These are phyloP conservation scores for Priceomyces fermenticarens DNA, from an alignment of 805 yeast genomes.

Conservation along the genomic window DNA sequence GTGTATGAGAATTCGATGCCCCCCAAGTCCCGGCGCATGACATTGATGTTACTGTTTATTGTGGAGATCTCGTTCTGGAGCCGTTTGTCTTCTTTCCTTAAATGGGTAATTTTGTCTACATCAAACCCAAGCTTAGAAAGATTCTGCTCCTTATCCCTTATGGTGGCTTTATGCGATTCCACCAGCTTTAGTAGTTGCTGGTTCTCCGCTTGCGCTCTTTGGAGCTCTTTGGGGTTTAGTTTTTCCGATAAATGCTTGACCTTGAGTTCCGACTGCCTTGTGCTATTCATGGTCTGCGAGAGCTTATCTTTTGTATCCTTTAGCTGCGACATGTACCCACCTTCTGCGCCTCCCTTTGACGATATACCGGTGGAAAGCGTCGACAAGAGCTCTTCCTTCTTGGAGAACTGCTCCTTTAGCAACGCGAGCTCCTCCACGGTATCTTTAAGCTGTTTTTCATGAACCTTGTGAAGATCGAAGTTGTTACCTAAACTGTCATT, in stretches of 20 bases:
- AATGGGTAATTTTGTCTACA: conserved; percentile 38
- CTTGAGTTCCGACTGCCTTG: conserved; percentile 59
- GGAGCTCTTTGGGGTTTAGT: conserved; percentile 42
- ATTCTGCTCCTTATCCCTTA: conserved; percentile 36
- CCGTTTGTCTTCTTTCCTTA: conserved; percentile 45
- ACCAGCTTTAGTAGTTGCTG: conserved; percentile 41
- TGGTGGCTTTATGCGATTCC: conserved; percentile 36
- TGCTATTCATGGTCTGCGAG: conserved; percentile 50
- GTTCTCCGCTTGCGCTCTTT: conserved; percentile 51
- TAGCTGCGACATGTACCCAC: conserved; percentile 75
- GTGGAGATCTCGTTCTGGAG: conserved; percentile 44
- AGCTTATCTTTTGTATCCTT: conserved; percentile 57
- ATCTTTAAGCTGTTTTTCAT: conserved; percentile 44
- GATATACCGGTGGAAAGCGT: conserved; percentile 89
- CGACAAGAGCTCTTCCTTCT: conserved; percentile 75
- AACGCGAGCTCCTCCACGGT: conserved; percentile 43
- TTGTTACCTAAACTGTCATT: conserved; percentile 31
- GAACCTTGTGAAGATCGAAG: conserved; percentile 30
- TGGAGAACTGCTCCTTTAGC: conserved; percentile 46
- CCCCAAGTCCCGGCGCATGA: conserved; percentile 60
- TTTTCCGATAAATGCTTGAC: conserved; percentile 56
- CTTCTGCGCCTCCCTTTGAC: conserved; percentile 67
- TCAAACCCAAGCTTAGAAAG: conserved; percentile 56
- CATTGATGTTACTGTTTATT: conserved; percentile 48
- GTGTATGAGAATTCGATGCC: conserved; percentile 74